Evolutionary conservation across 2,329 filamentous ascomycete genomes (phyloP), one percentile per base, ranked within the genome.

Genomic region (Westerdykella ornata): DNA sequence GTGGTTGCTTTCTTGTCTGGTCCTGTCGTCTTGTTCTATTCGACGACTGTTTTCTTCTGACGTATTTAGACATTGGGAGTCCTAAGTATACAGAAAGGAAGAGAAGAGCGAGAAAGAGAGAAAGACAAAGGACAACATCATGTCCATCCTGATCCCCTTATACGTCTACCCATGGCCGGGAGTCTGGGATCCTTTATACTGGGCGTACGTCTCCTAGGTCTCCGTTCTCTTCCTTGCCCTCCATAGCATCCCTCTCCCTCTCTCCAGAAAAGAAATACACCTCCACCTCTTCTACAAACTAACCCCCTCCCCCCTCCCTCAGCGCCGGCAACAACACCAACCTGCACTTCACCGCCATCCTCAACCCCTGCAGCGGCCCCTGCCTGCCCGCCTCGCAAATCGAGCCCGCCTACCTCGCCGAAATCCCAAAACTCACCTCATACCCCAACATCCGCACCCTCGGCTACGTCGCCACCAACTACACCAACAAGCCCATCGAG

Each of bases 401-500:
- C 39, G 52, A 59, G 31, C 43, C 51, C 46, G n/a, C 30, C 30
- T 62, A 62, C 44, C 52, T 61, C 17, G 39, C 48, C 38, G 70
- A 71, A 43, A 64, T 73, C 8, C 67, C 69, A 8, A 65, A 62
- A 38, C 57, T 74, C 13, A 57, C 58, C 19, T 46, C 57, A 3
- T 65, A 67, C 43, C 56, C 69, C 37, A 78, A 79, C 54, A 71
- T 72, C 20, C 66, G 68, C 6, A 67, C 75, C 7, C 51, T 77
- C 15, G 72, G 70, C 3, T 76, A 75, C 51, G 74, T 78, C 46
- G 65, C 74, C 15, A 73, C 71, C 7, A 72, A 72, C 11, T 79
- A 77, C 48, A 59, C 65, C 1, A 59, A 40, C 2, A 61, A 60
- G 22, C 41, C 47, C 16, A 44, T 62, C 15, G 47, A 54, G n/a